These are phyloP conservation scores for Boletus huronensis DNA, from an alignment of 768 basidiomycete species.

Conservation along the genomic window DNA sequence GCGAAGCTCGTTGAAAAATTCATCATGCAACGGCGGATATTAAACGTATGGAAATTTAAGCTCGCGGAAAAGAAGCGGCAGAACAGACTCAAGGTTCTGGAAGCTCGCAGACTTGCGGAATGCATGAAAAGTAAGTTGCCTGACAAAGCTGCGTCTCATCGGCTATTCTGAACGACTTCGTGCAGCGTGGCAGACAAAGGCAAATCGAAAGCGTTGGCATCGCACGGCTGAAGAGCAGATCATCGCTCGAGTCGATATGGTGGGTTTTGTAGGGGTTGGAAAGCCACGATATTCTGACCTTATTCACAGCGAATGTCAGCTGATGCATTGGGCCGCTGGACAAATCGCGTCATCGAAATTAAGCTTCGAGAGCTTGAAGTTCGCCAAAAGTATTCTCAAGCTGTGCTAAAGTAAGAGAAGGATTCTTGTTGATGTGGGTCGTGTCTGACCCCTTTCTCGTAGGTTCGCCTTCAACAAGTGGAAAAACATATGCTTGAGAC, in stretches of 20 bases:
- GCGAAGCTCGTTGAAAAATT: conserved; percentile 53
- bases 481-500: conserved; percentile 57
- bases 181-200: conserved; percentile 48
- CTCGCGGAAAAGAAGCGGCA: conserved; percentile 44
- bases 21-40: conserved; percentile 46
- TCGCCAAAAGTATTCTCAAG: conserved; percentile 42
- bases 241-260: conserved; percentile 39
- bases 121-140: conserved; percentile 32
- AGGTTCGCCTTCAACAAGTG: conserved; percentile 67
- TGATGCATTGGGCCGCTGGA: conserved; percentile 58
- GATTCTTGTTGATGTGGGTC: conserved; percentile 9
- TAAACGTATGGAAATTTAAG: conserved; percentile 47
- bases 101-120: conserved; percentile 33
- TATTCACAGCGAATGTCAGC: conserved; percentile 48
- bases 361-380: conserved; percentile 73
- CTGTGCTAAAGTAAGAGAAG: conserved; percentile 35
- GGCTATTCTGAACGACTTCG: conserved; percentile 6
- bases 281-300: conserved; percentile 1
- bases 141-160: conserved; percentile 11
- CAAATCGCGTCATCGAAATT: conserved; percentile 65
- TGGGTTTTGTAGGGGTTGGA: conserved; percentile 17
- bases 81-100: conserved; percentile 42
- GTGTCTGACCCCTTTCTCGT: conserved; percentile 9
- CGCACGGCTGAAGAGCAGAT: conserved; percentile 45
- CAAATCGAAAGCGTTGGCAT: conserved; percentile 37